These are phyloP conservation scores for Colletotrichum somersetense DNA, from an alignment of 2,329 filamentous ascomycete species.

Conservation along the genomic window DNA sequence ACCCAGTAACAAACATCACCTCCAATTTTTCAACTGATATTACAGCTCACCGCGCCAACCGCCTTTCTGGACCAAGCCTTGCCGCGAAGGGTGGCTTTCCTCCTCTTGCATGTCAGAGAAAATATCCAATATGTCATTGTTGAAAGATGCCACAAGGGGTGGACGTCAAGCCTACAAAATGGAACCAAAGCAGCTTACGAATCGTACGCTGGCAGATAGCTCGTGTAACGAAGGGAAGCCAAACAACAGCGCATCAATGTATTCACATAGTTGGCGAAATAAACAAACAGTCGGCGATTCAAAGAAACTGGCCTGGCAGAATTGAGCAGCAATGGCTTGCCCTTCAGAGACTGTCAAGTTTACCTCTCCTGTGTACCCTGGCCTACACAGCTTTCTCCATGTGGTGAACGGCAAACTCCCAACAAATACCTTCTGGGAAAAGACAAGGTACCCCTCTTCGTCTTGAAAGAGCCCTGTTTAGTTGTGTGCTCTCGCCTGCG, in stretches of 20 bases:
- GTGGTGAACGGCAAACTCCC: neutral
- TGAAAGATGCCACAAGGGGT: neutral
- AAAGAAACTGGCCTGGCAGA: neutral
- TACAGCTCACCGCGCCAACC: neutral
- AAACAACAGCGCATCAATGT: neutral
- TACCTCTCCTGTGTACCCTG: neutral
- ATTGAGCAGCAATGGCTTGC: neutral
- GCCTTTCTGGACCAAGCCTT: too few species aligned
- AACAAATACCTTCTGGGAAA: neutral
- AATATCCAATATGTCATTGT: neutral
- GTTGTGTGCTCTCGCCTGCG: neutral
- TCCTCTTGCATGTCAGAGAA: neutral
- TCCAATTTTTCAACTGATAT: neutral
- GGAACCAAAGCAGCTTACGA: neutral
- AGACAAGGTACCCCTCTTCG: neutral
- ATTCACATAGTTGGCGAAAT: too few species aligned
- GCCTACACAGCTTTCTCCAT: neutral
- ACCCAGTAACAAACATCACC: neutral
- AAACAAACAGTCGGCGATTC: neutral
- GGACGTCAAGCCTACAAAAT: neutral
- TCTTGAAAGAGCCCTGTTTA: neutral
- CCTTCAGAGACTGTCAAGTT: neutral
- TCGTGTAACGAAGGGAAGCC: neutral
- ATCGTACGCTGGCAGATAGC: neutral
- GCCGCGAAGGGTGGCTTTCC: too few species aligned